These are phyloP conservation scores for Geotrichum australiense DNA, from an alignment of 1,139 yeast genomes.

Conservation along the genomic window DNA sequence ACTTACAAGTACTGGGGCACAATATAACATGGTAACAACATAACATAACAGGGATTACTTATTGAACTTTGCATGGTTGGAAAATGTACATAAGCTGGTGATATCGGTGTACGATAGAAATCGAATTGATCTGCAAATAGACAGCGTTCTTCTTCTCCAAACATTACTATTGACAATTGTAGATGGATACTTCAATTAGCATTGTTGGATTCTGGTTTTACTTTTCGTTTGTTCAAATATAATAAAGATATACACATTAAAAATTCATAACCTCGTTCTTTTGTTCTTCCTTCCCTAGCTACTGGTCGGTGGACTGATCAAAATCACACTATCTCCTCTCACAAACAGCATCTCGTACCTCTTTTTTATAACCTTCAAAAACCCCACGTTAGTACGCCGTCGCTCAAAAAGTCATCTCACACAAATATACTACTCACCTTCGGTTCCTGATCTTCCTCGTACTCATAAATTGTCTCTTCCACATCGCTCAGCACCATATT, in stretches of 20 bases:
- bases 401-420: too few relatives aligned
- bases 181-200: conserved; percentile 8
- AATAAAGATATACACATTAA: too few relatives aligned
- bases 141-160: conserved; percentile 5
- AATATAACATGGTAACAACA: too few relatives aligned
- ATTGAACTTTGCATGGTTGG: too few relatives aligned
- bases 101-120: too few relatives aligned
- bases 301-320: conserved; percentile 45
- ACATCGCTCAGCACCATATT: conserved; percentile 95
- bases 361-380: conserved; percentile 47
- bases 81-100: too few relatives aligned
- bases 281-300: conserved; percentile 11
- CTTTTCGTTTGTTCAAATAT: not conserved
- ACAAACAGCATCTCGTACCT: conserved; percentile 86
- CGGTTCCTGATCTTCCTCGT: conserved; percentile 41
- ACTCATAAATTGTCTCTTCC: conserved; percentile 64
- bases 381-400: too few relatives aligned
- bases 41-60: too few relatives aligned
- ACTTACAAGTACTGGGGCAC: too few relatives aligned
- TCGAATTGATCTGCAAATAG: too few relatives aligned
- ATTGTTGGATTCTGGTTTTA: not conserved
- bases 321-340: conserved; percentile 90
- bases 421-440: conserved; percentile 32
- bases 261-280: too few relatives aligned
- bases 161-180: not conserved